Evolutionary conservation across 768 basidiomycete species (phyloP), one percentile per base, ranked within the genome.

Genomic region (Mycena epipterygia): DNA sequence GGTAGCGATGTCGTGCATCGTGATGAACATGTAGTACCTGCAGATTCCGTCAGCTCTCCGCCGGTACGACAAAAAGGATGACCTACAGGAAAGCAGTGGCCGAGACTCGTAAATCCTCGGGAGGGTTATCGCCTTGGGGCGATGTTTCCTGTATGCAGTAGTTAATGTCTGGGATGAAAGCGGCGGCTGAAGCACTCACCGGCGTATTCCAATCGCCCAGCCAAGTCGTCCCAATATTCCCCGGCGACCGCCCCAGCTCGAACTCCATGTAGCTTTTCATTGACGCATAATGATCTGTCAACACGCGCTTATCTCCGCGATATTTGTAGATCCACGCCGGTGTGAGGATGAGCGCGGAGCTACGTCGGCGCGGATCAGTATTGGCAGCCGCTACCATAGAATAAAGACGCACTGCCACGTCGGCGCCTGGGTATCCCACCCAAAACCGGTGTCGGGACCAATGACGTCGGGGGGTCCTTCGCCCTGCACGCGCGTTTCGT

Each of bases 171-270:
- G 21, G 3, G 8, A 8, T 30, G 29, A 3, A 8, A 33, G 8
- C 33, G 2, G 79, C 82, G 17, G 84, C 84, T 30, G 87, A 89
- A 85, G 17, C 76, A 56, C 90, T 88, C 19, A 77, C 86, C 81
- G 44, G 87, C 84, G 42, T 84, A 81, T 67, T 77, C 85, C 32
- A 85, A 86, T 79, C 79, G 84, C 77, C 78, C 37, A 79, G 49
- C 56, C 68, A 53, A 19, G 77, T 76, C 5, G 62, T 48, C 1
- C 74, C 76, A 27, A 79, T 79, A 27, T 73, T 73, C 17, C 74
- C 74, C 7, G 76, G 76, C 9, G 78, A 79, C 16, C 77, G 77
- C 7, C 61, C 74, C 3, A 79, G 74, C 52, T 79, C 77, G 44
- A 78, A 78, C 17, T 68, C 64, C 13, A 79, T 73, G 46, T 79